Percentiles rank a stretch among this genome's conserved stretches.
Evolutionary conservation across 306 rosid genomes (phyloP).

Genomic region (Quillaja saponaria): DNA sequence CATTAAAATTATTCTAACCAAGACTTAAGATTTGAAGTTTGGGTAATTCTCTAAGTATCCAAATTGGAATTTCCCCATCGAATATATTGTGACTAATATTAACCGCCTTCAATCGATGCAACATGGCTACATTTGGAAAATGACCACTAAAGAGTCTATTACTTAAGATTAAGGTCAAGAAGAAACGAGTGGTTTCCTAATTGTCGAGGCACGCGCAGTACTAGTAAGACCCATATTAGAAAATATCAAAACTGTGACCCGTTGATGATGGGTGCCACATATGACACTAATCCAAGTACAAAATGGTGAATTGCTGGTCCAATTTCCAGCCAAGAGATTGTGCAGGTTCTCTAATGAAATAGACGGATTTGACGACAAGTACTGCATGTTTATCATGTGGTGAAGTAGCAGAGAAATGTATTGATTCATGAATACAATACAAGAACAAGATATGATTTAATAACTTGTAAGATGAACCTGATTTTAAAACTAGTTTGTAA

Average conservation of each 20-base stretch:
- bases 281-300: slow-evolving; percentile 35
- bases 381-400: slow-evolving; percentile 19
- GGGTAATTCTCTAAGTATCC: slow-evolving; percentile 22
- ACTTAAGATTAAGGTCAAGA: slow-evolving; percentile 5
- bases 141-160: slow-evolving; percentile 7
- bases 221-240: slow-evolving; percentile 17
- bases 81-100: background rate
- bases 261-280: slow-evolving; percentile 6
- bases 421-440: no score
- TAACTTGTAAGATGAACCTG: no score
- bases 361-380: slow-evolving; percentile 20
- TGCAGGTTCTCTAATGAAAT: background rate
- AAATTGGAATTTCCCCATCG: slow-evolving; percentile 11
- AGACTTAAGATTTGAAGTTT: background rate
- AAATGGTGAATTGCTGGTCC: background rate
- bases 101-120: background rate
- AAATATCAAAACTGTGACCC: slow-evolving; percentile 15
- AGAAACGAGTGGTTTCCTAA: slow-evolving; percentile 30
- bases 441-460: no score
- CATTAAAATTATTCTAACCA: background rate
- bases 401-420: no score
- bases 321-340: slow-evolving; percentile 2
- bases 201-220: slow-evolving; percentile 12
- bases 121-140: background rate
- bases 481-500: no score